Evolutionary conservation across 805 yeast genomes (phyloP), one percentile per base, ranked within the genome.

Genomic region (Diddensiella transvaalensis): DNA sequence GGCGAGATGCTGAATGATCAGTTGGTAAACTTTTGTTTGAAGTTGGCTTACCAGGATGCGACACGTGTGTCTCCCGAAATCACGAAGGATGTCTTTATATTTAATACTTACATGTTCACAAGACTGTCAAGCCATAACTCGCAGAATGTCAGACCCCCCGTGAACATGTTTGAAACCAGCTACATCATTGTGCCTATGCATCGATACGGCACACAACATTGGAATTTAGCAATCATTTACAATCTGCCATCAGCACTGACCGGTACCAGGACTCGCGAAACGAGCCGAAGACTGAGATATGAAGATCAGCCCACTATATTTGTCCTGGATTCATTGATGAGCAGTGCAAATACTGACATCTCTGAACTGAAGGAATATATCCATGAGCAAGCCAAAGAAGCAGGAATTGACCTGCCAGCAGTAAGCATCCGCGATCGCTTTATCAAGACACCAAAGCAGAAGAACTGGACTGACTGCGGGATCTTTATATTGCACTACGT

Each of bases 401-500:
- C 79, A 55, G 67, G 66, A 0, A 52, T 82, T 6, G 72, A 68
- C 0, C 59, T 89, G 2, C 67, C 67, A 18, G 70, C 70, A 10
- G 63, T 67, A 3, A 73, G 70, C 38, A 77, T 90, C 19, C 64
- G 72, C 39, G 66, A 78, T 41, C 63, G 70, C 44, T 64, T 71
- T 4, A 80, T 82, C 3, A 60, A 70, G 3, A 93, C 88, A 0
- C 96, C 97, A 0, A 80, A 75, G 50, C 99, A 93, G 61, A 80
- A 82, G 24, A 93, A 93, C 63, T 81, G 83, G 67, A 87, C 89
- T 61, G 99, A 93, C 63, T 93, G 99, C 69, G 99, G 99, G 1
- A 79, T 93, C 18, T 96, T 87, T 67, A 86, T 91, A 1, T 83
- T 93, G 13, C 83, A 83, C 56, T 59, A 55, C 41, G 60, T 63